Percentiles rank a stretch among this genome's conserved stretches.
phyloP scores from a whole-genome alignment of 148 eudicot genomes.

The Heliamphora exappendiculata region DNA sequence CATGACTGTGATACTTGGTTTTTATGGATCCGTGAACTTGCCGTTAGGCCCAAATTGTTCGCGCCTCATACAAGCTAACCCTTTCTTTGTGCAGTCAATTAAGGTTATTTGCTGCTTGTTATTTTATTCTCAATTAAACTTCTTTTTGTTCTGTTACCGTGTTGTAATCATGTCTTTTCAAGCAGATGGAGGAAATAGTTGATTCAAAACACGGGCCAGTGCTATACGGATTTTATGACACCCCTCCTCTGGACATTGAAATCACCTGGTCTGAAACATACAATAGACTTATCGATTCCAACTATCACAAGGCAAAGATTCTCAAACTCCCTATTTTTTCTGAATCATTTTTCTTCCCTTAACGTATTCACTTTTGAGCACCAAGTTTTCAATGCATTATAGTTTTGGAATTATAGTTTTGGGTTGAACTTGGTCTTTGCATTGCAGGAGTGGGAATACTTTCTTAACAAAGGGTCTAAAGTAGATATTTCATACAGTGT shows the following conservation, averaged over 20 bases:
- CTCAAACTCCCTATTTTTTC: background rate
- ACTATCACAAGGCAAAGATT: slow-evolving; percentile 26
- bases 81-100: slow-evolving; percentile 42
- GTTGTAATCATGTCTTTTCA: slow-evolving; percentile 1
- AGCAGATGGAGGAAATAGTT: slow-evolving; percentile 40
- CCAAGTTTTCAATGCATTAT: background rate
- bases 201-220: slow-evolving; percentile 33
- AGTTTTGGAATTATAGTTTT: background rate
- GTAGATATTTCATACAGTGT: slow-evolving; percentile 40
- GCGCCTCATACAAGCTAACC: slow-evolving; percentile 28
- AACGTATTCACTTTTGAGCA: background rate
- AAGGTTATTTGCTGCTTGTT: slow-evolving; percentile 27
- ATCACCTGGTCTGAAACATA: slow-evolving; percentile 40
- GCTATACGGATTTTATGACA: slow-evolving; percentile 56
- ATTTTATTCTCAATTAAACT: background rate
- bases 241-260: slow-evolving; percentile 55
- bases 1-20: slow-evolving; percentile 41
- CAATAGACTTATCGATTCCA: slow-evolving; percentile 25
- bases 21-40: slow-evolving; percentile 40
- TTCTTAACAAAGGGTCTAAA: slow-evolving; percentile 45
- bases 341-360: background rate
- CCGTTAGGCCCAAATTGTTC: slow-evolving; percentile 51
- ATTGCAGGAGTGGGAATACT: slow-evolving; percentile 51
- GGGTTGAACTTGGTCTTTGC: background rate
- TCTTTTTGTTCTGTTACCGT: background rate